Evolutionary conservation across 2,329 filamentous ascomycete genomes (phyloP).

Genomic region (Pyrenophora seminiperda): DNA sequence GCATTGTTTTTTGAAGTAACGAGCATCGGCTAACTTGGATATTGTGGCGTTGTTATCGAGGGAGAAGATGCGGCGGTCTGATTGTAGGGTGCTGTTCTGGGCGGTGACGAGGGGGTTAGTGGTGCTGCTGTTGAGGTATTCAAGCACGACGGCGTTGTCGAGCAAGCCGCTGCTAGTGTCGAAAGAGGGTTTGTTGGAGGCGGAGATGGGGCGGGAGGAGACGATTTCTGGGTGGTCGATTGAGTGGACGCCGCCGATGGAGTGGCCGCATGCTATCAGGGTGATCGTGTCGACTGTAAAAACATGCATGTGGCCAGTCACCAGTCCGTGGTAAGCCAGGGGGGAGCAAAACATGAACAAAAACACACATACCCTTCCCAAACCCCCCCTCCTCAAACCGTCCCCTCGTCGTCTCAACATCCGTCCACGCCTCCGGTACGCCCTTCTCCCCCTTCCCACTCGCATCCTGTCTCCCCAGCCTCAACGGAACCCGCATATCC

Average conservation of each 20-base stretch:
- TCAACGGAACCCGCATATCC: slow-evolving; percentile 35
- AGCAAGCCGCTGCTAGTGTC: slow-evolving; percentile 31
- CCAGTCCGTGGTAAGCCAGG: background rate
- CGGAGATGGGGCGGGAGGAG: slow-evolving; percentile 21
- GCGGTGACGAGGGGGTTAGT: slow-evolving; percentile 34
- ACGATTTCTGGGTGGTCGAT: slow-evolving; percentile 41
- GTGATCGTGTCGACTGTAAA: slow-evolving; percentile 28
- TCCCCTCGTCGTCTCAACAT: slow-evolving; percentile 35
- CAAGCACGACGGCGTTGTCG: slow-evolving; percentile 39
- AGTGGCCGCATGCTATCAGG: slow-evolving; percentile 45
- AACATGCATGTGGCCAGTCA: background rate
- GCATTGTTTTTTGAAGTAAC: slow-evolving; percentile 27
- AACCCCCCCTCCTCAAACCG: slow-evolving; percentile 42
- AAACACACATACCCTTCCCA: slow-evolving; percentile 26
- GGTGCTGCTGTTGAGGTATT: slow-evolving; percentile 40
- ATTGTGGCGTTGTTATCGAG: slow-evolving; percentile 42
- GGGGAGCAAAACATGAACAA: slow-evolving; percentile 1
- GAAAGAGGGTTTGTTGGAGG: slow-evolving; percentile 30
- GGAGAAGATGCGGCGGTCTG: slow-evolving; percentile 41
- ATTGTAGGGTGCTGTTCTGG: slow-evolving; percentile 37
- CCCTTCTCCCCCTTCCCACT: slow-evolving; percentile 34
- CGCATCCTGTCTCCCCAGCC: slow-evolving; percentile 43
- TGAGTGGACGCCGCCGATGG: slow-evolving; percentile 44
- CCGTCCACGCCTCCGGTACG: slow-evolving; percentile 42
- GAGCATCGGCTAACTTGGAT: slow-evolving; percentile 28